A percentile compares a stretch with the other conserved stretches of the same genome.
Evolutionary conservation across 1,284 basidiomycete species (phyloP).

Genomic region (Melampsora occidentalis): DNA sequence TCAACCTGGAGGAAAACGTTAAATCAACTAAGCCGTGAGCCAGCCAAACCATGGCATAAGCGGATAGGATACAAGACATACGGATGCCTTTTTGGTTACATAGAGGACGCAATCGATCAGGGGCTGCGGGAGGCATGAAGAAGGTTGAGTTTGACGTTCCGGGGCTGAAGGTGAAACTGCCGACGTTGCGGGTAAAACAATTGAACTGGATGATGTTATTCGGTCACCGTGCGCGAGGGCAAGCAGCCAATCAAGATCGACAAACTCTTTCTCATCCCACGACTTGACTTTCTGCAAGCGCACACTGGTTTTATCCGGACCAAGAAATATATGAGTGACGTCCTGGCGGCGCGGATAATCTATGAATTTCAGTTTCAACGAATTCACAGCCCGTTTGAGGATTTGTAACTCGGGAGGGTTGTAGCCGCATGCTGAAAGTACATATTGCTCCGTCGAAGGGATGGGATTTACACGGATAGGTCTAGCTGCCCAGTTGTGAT

Average conservation of each 20-base stretch:
- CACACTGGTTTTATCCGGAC: constrained; percentile 25
- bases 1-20: constrained; percentile 13
- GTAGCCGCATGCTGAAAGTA: constrained; percentile 27
- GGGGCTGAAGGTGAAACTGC: not conserved
- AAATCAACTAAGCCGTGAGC: not conserved
- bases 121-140: not conserved
- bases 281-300: constrained; percentile 27
- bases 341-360: constrained; percentile 28
- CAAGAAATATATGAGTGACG: constrained; percentile 40
- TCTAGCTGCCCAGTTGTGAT: constrained; percentile 32
- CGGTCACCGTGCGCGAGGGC: constrained; percentile 13
- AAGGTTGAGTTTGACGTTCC: not conserved
- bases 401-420: constrained; percentile 21
- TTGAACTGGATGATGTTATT: constrained; percentile 5
- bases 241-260: constrained; percentile 40
- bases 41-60: not conserved
- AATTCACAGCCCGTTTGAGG: constrained; percentile 23
- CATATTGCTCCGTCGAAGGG: constrained; percentile 20
- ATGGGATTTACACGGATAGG: constrained; percentile 21
- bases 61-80: not conserved
- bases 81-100: constrained; percentile 28
- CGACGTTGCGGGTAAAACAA: not conserved
- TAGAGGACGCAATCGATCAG: constrained; percentile 30
- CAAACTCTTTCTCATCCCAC: constrained; percentile 34
- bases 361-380: constrained; percentile 33